A percentile compares a stretch with the other conserved stretches of the same genome.
Conservation (phyloP, 2,329 filamentous ascomycete species). For the Verticillium tricorpus region DNA sequence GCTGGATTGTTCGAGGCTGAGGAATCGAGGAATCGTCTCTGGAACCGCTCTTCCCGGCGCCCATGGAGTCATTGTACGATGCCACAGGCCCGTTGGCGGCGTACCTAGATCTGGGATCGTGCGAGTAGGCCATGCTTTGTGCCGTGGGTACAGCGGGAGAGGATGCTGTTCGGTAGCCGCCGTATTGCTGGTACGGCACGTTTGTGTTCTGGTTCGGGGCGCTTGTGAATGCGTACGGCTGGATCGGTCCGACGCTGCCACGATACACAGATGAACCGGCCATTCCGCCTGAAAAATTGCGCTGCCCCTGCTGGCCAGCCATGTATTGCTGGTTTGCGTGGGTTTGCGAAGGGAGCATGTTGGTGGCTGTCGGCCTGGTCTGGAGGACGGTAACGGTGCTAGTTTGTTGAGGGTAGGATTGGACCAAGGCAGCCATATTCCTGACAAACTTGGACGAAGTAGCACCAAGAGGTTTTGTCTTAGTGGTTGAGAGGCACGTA, state of each 20-base stretch:
- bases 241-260: constrained; percentile 55
- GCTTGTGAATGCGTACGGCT: constrained; percentile 72
- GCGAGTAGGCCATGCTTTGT: constrained; percentile 30
- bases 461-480: neutral
- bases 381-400: constrained; percentile 72
- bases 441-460: neutral
- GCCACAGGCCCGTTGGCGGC: constrained; percentile 12
- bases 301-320: constrained; percentile 36
- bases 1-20: constrained; percentile 33
- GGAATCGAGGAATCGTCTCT: constrained; percentile 49
- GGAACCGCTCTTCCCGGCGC: constrained; percentile 34
- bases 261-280: constrained; percentile 49
- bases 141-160: constrained; percentile 37
- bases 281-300: constrained; percentile 42
- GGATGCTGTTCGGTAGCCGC: constrained; percentile 43
- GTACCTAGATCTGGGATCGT: constrained; percentile 23
- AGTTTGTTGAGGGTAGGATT: constrained; percentile 73
- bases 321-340: constrained; percentile 49
- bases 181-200: constrained; percentile 46
- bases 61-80: constrained; percentile 31
- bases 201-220: constrained; percentile 60
- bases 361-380: constrained; percentile 62
- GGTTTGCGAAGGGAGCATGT: constrained; percentile 47
- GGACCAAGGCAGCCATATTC: constrained; percentile 81
- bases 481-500: neutral